These are phyloP conservation scores for Erysimum cheiranthoides DNA, from an alignment of 345 rosid genomes.

Conservation along the genomic window DNA sequence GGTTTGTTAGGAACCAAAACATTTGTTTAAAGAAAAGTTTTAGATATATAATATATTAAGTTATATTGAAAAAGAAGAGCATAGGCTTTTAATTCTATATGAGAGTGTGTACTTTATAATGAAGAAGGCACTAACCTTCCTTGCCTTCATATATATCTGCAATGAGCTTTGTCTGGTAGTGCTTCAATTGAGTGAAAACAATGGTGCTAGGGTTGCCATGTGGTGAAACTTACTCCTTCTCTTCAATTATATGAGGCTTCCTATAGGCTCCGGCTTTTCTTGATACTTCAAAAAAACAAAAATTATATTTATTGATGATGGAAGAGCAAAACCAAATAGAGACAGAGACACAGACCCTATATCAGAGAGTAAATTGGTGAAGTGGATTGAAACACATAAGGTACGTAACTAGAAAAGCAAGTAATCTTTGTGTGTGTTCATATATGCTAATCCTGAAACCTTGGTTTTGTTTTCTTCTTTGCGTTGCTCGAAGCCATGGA, in stretches of 20 bases:
- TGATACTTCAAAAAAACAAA: slow-evolving; percentile 30
- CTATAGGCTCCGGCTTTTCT: slow-evolving; percentile 47
- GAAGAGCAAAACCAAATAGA: slow-evolving; percentile 45
- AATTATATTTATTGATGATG: slow-evolving; percentile 41
- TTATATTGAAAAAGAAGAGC: slow-evolving; percentile 40
- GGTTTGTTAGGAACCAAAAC: slow-evolving; percentile 29
- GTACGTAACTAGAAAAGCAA: slow-evolving; percentile 28
- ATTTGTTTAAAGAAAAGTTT: slow-evolving; percentile 32
- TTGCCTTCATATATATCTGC: slow-evolving; percentile 47
- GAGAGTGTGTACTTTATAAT: slow-evolving; percentile 42
- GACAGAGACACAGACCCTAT: slow-evolving; percentile 38
- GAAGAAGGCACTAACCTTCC: slow-evolving; percentile 49
- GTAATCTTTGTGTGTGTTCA: slow-evolving; percentile 1
- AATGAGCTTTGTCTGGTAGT: slow-evolving; percentile 59
- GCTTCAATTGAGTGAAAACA: slow-evolving; percentile 53
- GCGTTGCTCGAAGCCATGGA: slow-evolving; percentile 50
- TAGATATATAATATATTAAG: slow-evolving; percentile 16
- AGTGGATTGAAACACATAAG: slow-evolving; percentile 33
- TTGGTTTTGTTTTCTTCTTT: slow-evolving; percentile 30
- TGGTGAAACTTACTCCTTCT: slow-evolving; percentile 49
- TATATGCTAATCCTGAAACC: slow-evolving; percentile 2
- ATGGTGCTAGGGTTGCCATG: slow-evolving; percentile 56
- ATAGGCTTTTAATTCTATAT: slow-evolving; percentile 44
- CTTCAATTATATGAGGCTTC: slow-evolving; percentile 53
- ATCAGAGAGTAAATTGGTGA: slow-evolving; percentile 41